Evolutionary conservation across 306 rosid species (phyloP).

Genomic region (Acacia confusa): DNA sequence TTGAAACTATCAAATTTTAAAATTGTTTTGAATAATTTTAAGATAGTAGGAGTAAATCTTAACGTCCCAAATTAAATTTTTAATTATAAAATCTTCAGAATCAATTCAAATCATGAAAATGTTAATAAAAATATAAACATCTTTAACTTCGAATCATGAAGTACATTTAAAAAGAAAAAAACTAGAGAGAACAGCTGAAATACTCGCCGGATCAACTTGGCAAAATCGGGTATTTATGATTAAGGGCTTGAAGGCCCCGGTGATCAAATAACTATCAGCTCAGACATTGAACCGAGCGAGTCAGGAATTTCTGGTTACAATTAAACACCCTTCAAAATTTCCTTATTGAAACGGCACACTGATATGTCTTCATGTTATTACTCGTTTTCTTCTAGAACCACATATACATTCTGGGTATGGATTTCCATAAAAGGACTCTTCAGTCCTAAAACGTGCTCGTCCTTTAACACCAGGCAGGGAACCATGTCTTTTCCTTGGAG

Average conservation of each 20-base stretch:
- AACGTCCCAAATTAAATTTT: not conserved
- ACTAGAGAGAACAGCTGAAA: not conserved
- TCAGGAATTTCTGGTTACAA: constrained; percentile 26
- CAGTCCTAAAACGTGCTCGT: constrained; percentile 79
- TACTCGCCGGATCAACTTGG: not conserved
- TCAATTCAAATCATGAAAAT: not conserved
- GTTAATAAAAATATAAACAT: not conserved
- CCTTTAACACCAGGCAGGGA: constrained; percentile 71
- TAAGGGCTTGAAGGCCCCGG: not conserved
- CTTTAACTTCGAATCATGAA: not conserved
- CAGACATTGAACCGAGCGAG: not conserved
- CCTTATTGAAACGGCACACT: constrained; percentile 25
- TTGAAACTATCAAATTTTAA: not conserved
- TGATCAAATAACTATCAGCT: not conserved
- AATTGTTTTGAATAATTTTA: not conserved
- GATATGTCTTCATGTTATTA: constrained; percentile 34
- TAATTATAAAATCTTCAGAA: not conserved
- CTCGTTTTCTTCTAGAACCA: constrained; percentile 43
- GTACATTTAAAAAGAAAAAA: not conserved
- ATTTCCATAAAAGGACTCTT: constrained; percentile 84
- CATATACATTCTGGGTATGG: constrained; percentile 96
- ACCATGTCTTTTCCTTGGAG: constrained; percentile 82
- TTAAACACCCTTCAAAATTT: constrained; percentile 7
- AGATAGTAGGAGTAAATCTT: not conserved
- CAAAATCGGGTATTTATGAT: not conserved